These are phyloP conservation scores for Leishmania tropica DNA, from an alignment of 208 protist genomes.

Conservation along the genomic window DNA sequence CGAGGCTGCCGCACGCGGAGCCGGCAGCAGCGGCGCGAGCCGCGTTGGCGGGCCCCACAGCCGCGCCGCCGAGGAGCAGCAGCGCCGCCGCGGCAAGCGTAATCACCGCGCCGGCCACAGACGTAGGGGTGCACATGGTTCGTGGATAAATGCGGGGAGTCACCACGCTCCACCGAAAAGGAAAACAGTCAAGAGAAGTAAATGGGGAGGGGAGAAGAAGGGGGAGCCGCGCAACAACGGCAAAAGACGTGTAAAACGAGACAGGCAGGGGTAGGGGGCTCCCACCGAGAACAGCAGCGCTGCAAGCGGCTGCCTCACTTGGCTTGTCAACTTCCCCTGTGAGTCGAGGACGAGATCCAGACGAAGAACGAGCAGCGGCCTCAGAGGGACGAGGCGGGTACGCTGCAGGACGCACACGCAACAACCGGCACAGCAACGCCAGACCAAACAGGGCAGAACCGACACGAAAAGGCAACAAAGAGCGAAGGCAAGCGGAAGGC, in stretches of 20 bases:
- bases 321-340: not conserved
- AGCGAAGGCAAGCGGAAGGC: not conserved
- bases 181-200: not conserved
- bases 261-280: not conserved
- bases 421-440: not conserved
- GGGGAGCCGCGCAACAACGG: not conserved
- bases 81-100: not conserved
- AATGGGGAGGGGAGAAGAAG: not conserved
- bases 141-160: not conserved
- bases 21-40: not conserved
- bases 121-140: not conserved
- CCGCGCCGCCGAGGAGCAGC: conserved; percentile 6
- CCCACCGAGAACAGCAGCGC: not conserved
- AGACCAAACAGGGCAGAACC: not conserved
- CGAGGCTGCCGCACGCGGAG: conserved; percentile 24
- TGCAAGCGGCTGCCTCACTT: not conserved
- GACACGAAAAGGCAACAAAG: not conserved
- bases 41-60: not conserved
- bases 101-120: not conserved
- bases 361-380: not conserved
- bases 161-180: not conserved
- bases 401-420: no score
- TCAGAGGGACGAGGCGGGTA: not conserved
- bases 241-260: not conserved
- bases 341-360: not conserved